Evolutionary conservation across 148 eudicot species (phyloP).

Genomic region (Silene latifolia): DNA sequence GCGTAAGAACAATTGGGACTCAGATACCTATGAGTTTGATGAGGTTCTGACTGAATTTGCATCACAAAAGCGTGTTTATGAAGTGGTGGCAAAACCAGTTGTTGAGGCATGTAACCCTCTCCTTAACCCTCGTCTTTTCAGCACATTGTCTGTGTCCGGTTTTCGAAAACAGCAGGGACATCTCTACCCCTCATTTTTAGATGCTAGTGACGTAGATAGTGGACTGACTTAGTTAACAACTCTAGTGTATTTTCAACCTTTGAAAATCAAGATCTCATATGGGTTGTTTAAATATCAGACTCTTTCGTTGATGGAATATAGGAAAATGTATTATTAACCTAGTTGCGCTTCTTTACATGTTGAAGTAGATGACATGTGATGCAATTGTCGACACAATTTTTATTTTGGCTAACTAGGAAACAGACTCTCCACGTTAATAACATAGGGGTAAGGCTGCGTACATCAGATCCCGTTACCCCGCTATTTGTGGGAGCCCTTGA

Average conservation of each 20-base stretch:
- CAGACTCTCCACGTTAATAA: neutral
- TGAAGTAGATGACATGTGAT: neutral
- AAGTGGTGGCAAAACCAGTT: conserved; percentile 94
- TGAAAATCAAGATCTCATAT: neutral
- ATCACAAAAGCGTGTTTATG: conserved; percentile 94
- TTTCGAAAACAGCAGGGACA: neutral
- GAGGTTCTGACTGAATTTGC: conserved; percentile 91
- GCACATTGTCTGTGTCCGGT: conserved; percentile 2
- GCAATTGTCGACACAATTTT: neutral
- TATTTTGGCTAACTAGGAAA: too few relatives aligned
- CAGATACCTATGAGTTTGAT: conserved; percentile 90
- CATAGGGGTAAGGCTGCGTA: neutral
- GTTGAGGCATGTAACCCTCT: conserved; percentile 57
- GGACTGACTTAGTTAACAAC: neutral
- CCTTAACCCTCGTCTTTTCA: neutral
- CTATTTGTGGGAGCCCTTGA: neutral
- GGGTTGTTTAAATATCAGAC: neutral
- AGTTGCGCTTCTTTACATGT: neutral
- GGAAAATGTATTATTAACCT: neutral
- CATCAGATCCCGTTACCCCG: neutral
- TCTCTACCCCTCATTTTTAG: neutral
- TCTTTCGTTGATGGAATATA: neutral
- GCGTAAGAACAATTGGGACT: conserved; percentile 87
- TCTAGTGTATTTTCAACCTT: neutral
- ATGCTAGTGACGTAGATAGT: neutral